These are phyloP conservation scores for Nemania abortiva DNA, from an alignment of 2,329 filamentous ascomycete genomes.

Conservation along the genomic window DNA sequence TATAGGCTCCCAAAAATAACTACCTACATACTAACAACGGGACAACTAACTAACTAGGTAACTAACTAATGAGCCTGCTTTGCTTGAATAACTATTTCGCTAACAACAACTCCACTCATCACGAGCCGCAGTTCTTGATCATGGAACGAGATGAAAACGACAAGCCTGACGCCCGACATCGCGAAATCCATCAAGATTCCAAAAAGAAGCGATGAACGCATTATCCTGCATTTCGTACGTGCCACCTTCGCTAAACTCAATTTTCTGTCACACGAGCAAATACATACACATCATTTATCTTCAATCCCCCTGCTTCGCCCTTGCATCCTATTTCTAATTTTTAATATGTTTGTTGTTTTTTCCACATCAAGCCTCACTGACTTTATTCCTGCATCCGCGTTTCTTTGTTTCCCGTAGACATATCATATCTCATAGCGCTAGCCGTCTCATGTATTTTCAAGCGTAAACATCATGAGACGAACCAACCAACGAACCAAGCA, in stretches of 20 bases:
- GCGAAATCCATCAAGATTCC: constrained; percentile 41
- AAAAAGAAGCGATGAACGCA: constrained; percentile 70
- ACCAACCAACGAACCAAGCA: neutral
- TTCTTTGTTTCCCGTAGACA: neutral
- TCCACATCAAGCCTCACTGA: neutral
- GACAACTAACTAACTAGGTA: constrained; percentile 4
- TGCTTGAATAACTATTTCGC: constrained; percentile 18
- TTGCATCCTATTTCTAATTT: constrained; percentile 7
- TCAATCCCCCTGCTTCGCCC: neutral
- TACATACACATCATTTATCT: constrained; percentile 11
- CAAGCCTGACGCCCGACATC: constrained; percentile 42
- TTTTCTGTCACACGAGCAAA: neutral
- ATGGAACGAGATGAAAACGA: constrained; percentile 49
- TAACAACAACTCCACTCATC: neutral
- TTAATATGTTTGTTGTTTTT: neutral
- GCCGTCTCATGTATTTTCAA: neutral
- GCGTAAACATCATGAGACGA: neutral
- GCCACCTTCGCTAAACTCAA: neutral
- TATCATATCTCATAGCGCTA: neutral
- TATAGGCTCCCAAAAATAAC: neutral
- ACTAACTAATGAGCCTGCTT: constrained; percentile 6
- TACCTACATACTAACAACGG: neutral
- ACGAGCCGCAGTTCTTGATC: constrained; percentile 34
- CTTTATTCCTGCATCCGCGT: no score
- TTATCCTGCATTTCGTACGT: constrained; percentile 85